Evolutionary conservation across 805 yeast genomes (phyloP), one percentile per base, ranked within the genome.

Genomic region (Wickerhamomyces canadensis): DNA sequence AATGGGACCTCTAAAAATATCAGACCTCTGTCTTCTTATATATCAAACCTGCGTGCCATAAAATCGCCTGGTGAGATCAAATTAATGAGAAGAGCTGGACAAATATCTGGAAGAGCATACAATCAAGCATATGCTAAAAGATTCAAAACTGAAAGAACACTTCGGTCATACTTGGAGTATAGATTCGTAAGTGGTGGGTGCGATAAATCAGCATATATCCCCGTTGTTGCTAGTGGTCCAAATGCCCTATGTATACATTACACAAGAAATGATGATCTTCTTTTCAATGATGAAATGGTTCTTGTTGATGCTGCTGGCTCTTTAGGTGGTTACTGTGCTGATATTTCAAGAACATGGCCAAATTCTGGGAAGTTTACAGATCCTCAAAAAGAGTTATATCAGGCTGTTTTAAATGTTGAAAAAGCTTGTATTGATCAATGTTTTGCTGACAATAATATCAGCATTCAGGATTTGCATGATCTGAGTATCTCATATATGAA

Each of bases 321-420:
- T 34, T 58, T 82, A 30, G 98, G 98, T 28, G 97, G 97, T 1
- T 93, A 93, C 60, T 80, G 95, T 54, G 80, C 97, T 1, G 99
- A 93, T 60, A 93, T 93, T 32, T 89, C 98, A 2, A 72, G 99
- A 45, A 83, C 97, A 0, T 93, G 98, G 97, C 98, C 98, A 5
- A 81, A 79, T 33, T 72, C 73, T 27, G 86, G 94, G 3, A 65
- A 62, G 34, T 93, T 93, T 57, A 62, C 84, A 3, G 74, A 67
- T 9, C 78, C 95, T 3, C 98, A 93, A 59, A 72, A 71, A 35
- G 98, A 91, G 42, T 62, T 93, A 16, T 93, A 93, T 55, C 83
- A 86, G 49, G 95, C 91, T 3, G 96, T 93, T 5, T 64, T 93
- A 33, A 78, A 78, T 47, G 94, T 87, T 14, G 85, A 93, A 51